These are phyloP conservation scores for Globisporangium nunn DNA, from an alignment of 352 stramenopile species.

Conservation along the genomic window DNA sequence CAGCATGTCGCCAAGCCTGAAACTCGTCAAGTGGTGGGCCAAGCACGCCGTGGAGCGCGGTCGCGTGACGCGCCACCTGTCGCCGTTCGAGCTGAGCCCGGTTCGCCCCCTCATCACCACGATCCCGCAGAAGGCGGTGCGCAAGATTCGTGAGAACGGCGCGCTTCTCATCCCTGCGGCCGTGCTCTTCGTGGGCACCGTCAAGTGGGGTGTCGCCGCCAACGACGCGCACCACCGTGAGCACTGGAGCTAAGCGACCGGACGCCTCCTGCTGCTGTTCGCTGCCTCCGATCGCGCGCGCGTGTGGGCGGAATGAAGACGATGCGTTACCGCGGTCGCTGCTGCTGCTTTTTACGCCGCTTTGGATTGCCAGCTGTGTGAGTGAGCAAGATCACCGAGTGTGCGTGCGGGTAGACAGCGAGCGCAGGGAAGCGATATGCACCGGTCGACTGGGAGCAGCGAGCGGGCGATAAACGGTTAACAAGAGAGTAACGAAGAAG, in stretches of 20 bases:
- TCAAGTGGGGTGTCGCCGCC: conserved; percentile 63
- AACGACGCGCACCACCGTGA: conserved; percentile 77
- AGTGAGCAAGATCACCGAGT: too few relatives aligned
- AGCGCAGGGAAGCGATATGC: too few relatives aligned
- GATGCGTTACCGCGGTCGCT: too few relatives aligned
- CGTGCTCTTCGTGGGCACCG: conserved; percentile 54
- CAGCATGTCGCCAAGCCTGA: conserved; percentile 31
- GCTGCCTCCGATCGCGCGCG: too few relatives aligned
- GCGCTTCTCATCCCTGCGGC: conserved; percentile 56
- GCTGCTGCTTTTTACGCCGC: too few relatives aligned
- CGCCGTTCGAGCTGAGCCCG: conserved; percentile 59
- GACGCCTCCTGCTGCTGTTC: not conserved
- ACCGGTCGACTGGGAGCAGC: not conserved
- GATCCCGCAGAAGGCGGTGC: conserved; percentile 66
- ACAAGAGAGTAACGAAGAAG: conserved; percentile 6
- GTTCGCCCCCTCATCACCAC: conserved; percentile 64
- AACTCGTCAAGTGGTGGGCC: conserved; percentile 65
- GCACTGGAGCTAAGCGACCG: conserved; percentile 55
- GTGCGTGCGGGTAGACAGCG: too few relatives aligned
- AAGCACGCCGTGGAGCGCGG: conserved; percentile 61
- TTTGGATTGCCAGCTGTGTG: too few relatives aligned
- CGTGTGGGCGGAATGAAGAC: too few relatives aligned
- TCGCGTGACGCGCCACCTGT: conserved; percentile 62
- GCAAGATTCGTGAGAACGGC: conserved; percentile 80
- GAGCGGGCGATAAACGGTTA: conserved; percentile 7